phyloP scores from a whole-genome alignment of 495 filamentous ascomycete genomes.

The Cetradonia linearis region DNA sequence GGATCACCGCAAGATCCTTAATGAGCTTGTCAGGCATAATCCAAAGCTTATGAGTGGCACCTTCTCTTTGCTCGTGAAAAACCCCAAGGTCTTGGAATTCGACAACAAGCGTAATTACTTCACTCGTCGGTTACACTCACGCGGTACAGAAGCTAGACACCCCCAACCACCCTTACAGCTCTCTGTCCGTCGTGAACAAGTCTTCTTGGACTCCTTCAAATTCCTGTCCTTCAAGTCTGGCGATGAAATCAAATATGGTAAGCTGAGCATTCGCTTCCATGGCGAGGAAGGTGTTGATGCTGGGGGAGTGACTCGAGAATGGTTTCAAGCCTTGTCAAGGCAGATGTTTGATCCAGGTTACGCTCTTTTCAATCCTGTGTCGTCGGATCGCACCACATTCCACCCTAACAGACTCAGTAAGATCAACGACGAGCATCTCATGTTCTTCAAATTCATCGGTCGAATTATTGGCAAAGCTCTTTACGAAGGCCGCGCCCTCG shows the following conservation, averaged over 20 bases:
- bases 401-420: conserved; percentile 89
- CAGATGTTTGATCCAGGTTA: conserved; percentile 99
- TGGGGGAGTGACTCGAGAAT: conserved; percentile 94
- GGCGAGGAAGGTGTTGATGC: conserved; percentile 97
- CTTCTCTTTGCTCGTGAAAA: conserved; percentile 91
- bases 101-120: conserved; percentile 99
- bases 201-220: conserved; percentile 98
- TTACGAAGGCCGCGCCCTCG: conserved; percentile 89
- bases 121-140: conserved; percentile 78
- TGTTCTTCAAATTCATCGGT: conserved; percentile 99
- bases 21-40: conserved; percentile 92
- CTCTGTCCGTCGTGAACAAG: conserved; percentile 80
- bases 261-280: conserved; percentile 93
- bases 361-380: conserved; percentile 89
- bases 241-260: conserved; percentile 96
- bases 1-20: conserved; percentile 95
- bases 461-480: conserved; percentile 97
- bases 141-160: conserved; percentile 52
- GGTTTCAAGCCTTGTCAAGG: conserved; percentile 94
- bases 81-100: conserved; percentile 97
- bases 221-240: conserved; percentile 88
- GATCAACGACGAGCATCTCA: conserved; percentile 89
- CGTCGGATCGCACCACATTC: conserved; percentile 97
- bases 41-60: conserved; percentile 97
- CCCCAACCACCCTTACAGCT: conserved; percentile 74